phyloP scores from a whole-genome alignment of 176 grass and related monocot genomes.

The Paspalum notatum region DNA sequence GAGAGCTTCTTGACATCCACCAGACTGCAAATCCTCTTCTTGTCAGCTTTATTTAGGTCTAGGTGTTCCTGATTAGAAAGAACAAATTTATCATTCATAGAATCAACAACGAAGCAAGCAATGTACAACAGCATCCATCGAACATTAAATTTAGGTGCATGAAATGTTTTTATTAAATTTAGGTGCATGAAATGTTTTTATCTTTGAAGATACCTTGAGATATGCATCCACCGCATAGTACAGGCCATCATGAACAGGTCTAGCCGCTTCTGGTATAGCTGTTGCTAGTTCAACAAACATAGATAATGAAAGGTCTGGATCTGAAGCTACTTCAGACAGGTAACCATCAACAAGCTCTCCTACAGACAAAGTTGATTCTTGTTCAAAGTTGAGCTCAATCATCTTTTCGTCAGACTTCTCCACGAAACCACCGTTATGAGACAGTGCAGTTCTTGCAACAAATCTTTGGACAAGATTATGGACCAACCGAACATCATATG shows the following conservation, averaged over 20 bases:
- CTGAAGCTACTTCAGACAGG: conserved; percentile 80
- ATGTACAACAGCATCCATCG: conserved; percentile 3
- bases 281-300: conserved; percentile 75
- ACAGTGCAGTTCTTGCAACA: conserved; percentile 55
- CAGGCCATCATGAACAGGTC: conserved; percentile 76
- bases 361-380: conserved; percentile 71
- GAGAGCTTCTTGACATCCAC: conserved; percentile 93
- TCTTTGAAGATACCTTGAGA: conserved; percentile 75
- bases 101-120: neutral
- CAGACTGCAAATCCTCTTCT: conserved; percentile 77
- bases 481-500: conserved; percentile 70
- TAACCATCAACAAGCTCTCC: conserved; percentile 85
- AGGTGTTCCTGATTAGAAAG: conserved; percentile 70
- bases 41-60: conserved; percentile 73
- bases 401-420: conserved; percentile 75
- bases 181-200: neutral
- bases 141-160: conserved; percentile 10
- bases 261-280: conserved; percentile 70
- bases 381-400: conserved; percentile 69
- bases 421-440: conserved; percentile 49
- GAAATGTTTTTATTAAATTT: conserved; percentile 13
- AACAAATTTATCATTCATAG: conserved; percentile 37
- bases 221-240: conserved; percentile 91
- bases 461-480: conserved; percentile 81
- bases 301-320: conserved; percentile 74